Evolutionary conservation across 2,329 filamentous ascomycete species (phyloP).

Genomic region (Talaromyces albobiverticillius): DNA sequence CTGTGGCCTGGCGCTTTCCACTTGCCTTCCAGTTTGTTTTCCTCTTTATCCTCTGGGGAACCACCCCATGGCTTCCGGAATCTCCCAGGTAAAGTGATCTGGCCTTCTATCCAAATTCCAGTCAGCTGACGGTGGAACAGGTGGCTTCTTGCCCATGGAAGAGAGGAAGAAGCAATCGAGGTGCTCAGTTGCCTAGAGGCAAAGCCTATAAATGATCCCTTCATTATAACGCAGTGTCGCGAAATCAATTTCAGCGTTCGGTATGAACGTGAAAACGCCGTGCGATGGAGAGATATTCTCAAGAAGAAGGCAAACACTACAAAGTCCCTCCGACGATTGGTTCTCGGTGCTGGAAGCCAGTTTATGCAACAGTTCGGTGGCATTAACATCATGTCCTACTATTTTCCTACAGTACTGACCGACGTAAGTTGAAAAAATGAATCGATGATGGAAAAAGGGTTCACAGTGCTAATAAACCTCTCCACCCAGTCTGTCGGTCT

Average conservation of each 20-base stretch:
- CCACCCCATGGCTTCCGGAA: not conserved
- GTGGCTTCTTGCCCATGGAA: conserved; percentile 26
- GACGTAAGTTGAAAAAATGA: too few species aligned
- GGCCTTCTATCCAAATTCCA: conserved; percentile 17
- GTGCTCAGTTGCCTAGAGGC: conserved; percentile 25
- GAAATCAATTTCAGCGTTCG: conserved; percentile 47
- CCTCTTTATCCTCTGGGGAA: conserved; percentile 26
- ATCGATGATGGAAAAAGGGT: too few species aligned
- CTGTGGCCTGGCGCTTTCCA: conserved; percentile 46
- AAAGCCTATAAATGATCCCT: conserved; percentile 30
- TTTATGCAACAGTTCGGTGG: conserved; percentile 24
- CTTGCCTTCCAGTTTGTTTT: conserved; percentile 52
- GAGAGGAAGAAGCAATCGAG: conserved; percentile 43
- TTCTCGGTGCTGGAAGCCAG: conserved; percentile 38
- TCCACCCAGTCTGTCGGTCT: conserved; percentile 57
- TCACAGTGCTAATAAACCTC: too few species aligned
- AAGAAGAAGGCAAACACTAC: conserved; percentile 29
- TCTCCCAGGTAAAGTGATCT: conserved; percentile 15
- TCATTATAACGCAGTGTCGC: conserved; percentile 37
- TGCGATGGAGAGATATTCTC: conserved; percentile 49
- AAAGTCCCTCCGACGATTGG: conserved; percentile 37
- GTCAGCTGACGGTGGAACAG: conserved; percentile 24
- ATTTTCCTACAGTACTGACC: conserved; percentile 52
- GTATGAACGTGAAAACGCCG: conserved; percentile 47
- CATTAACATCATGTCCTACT: conserved; percentile 17